These are phyloP conservation scores for Spergularia bocconei DNA, from an alignment of 148 eudicot genomes.

Conservation along the genomic window DNA sequence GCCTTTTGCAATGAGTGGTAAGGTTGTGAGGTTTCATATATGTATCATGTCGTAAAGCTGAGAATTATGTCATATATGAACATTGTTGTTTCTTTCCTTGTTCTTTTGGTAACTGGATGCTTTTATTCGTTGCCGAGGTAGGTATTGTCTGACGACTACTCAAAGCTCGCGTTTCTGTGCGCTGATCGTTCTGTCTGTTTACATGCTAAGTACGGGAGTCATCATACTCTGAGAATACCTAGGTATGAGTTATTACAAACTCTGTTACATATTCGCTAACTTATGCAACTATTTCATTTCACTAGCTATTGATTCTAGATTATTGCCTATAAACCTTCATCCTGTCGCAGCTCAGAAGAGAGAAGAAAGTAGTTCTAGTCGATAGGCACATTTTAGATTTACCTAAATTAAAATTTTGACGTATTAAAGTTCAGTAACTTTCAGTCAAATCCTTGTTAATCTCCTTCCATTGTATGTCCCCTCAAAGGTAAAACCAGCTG, in stretches of 20 bases:
- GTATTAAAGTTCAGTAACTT: no score
- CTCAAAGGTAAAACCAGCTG: no score
- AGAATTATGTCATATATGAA: neutral
- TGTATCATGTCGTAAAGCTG: no score
- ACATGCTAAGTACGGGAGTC: constrained; percentile 91
- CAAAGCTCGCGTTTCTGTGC: constrained; percentile 87
- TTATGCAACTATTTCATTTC: no score
- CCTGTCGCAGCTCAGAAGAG: neutral
- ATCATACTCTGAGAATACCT: constrained; percentile 79
- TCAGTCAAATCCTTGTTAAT: no score
- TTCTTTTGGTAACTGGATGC: neutral
- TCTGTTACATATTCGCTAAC: no score
- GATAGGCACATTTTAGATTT: neutral
- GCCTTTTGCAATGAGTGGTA: no score
- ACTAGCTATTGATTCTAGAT: neutral
- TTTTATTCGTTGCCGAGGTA: constrained; percentile 24
- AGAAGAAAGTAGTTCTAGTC: neutral
- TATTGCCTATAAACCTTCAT: neutral
- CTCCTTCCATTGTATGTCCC: no score
- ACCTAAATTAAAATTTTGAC: neutral
- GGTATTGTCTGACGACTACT: constrained; percentile 78
- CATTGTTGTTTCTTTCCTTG: neutral
- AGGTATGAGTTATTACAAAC: constrained; percentile 35
- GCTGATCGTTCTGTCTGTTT: constrained; percentile 77
- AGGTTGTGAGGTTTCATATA: no score